Conservation (phyloP, 2,329 filamentous ascomycete genomes). For the Beauveria medogensis region DNA sequence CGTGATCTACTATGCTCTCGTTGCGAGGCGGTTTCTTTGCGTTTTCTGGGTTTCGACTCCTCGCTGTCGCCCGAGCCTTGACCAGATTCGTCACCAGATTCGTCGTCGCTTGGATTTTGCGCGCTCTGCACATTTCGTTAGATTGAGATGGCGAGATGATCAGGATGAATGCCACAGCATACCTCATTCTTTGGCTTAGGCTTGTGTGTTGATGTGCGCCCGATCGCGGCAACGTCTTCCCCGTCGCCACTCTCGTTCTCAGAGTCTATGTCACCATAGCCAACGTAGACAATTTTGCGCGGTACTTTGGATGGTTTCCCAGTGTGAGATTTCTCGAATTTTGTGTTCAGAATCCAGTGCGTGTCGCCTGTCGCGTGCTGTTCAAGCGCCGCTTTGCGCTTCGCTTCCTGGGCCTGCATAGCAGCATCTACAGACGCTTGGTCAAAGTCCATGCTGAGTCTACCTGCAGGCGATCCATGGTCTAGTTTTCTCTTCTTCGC, state of each 20-base stretch:
- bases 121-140: constrained; percentile 11
- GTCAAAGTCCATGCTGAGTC: constrained; percentile 37
- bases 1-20: constrained; percentile 22
- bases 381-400: constrained; percentile 52
- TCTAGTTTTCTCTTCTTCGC: constrained; percentile 56
- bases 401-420: constrained; percentile 58
- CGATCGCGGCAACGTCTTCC: constrained; percentile 25
- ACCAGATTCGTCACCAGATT: constrained; percentile 18
- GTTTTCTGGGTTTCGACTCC: constrained; percentile 19
- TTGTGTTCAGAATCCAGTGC: constrained; percentile 63
- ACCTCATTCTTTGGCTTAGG: constrained; percentile 23
- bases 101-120: constrained; percentile 16
- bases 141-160: background rate
- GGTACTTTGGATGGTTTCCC: constrained; percentile 27
- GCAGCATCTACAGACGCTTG: constrained; percentile 55
- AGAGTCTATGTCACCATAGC: constrained; percentile 43
- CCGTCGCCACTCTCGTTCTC: constrained; percentile 27
- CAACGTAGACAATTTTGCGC: constrained; percentile 52
- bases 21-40: constrained; percentile 17
- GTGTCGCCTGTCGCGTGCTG: constrained; percentile 61
- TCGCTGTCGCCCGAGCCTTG: constrained; percentile 17
- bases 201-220: constrained; percentile 29
- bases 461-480: constrained; percentile 28
- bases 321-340: constrained; percentile 18
- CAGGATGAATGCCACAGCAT: constrained; percentile 12